Evolutionary conservation across 768 basidiomycete genomes (phyloP), one percentile per base, ranked within the genome.

Genomic region (Porpolomopsis calyptriformis): DNA sequence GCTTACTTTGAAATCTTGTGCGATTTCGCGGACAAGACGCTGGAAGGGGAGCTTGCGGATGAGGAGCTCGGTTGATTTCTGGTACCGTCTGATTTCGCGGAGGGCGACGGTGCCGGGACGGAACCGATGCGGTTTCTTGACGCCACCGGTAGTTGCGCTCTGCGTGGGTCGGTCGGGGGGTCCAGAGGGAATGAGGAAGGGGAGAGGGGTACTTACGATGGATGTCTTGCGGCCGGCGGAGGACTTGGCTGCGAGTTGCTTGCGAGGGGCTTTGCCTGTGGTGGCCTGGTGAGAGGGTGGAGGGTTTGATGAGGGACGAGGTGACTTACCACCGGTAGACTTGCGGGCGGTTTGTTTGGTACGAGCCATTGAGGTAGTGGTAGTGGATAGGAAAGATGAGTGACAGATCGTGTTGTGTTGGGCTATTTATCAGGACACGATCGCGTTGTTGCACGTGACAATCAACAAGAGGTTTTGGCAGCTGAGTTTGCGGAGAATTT

Each of bases 61-160:
- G 54, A 92, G 73, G 46, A 92, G 78, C 70, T 92, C 89, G 36
- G 89, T 92, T 24, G 86, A 87, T 70, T 89, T 91, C 65, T 91
- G 87, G 70, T 91, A 91, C 50, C 86, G 76, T 61, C 88, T 71
- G 60, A 91, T 91, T 75, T 91, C 89, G 69, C 89, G 86, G 58
- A 93, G 83, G 48, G 90, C 90, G 62, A 92, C 90, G 42, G 90
- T 93, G 66, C 90, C 82, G 9, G 81, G 81, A 59, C 82, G 71
- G 76, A 88, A 92, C 49, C 88, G 74, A 75, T 92, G 88, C 49
- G 89, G 88, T 76, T 90, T 92, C 83, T 93, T 93, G 52, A 93
- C 89, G 74, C 90, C 90, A 67, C 89, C 89, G n/a, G n/a, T n/a
- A 53, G 87, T 78, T 44, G 73, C 78, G 72, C 61, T 82, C 79